Evolutionary conservation across 148 eudicot species (phyloP), one percentile per base, ranked within the genome.

Genomic region (Chenopodium quinoa): DNA sequence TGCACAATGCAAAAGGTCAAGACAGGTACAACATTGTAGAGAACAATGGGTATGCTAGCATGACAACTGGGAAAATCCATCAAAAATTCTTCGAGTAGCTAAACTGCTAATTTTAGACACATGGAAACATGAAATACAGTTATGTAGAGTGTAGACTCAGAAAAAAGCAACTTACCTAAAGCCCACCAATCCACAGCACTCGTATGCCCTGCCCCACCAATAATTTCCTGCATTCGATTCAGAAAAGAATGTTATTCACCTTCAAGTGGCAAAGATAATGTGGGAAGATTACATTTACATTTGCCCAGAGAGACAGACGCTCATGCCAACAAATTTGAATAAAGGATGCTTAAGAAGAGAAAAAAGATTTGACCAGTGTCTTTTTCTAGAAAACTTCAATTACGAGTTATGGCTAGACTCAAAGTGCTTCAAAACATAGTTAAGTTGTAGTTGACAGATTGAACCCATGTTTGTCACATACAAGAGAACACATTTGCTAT

Each of bases 121-220:
- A 11, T 14, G 47, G 62, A 12, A 31, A 32, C 71, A 11, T 14
- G 47, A 47, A 12, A 31, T 0, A 65, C 65, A 9, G 44, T 40
- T 16, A 40, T 22, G 23, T 67, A 44, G 75, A 76, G 27, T 22
- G 23, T 67, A 44, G 75, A 76, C 44, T 14, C 56, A 68, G 3
- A 20, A 32, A 44, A 40, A 63, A 12, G 73, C 1, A 68, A 29
- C 40, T 90, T 91, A 97, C 99, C 99, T 81, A 94, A 87, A 72
- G 99, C 99, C 99, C 99, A 97, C 99, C 99, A 97, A 83, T 97
- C 99, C 32, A 97, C 98, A 81, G 98, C 99, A 77, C 99, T 97
- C n/a, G 94, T 90, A 82, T 97, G 99, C 48, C 99, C 99, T 47
- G 93, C 91, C 78, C 95, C 99, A 52, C 92, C 86, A 52, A 97